Conservation (phyloP, 1,139 yeast species). For the Casaregolazyma suthepensis region DNA sequence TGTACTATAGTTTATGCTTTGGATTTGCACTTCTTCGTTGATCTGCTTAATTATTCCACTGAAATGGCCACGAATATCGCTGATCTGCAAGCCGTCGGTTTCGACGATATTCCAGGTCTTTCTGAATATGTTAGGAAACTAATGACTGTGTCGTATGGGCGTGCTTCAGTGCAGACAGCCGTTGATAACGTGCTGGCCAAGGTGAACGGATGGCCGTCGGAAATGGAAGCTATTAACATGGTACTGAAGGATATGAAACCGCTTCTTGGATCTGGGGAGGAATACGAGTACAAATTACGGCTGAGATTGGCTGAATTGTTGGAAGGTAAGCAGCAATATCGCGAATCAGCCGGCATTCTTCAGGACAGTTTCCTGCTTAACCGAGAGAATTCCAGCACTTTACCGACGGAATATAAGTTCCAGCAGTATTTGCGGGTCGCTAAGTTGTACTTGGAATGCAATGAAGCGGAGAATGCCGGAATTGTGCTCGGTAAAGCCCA, state of each 20-base stretch:
- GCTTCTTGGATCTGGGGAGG: conserved; percentile 25
- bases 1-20: neutral
- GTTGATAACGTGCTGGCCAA: conserved; percentile 11
- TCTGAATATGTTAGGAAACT: conserved; percentile 4
- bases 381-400: conserved; percentile 17
- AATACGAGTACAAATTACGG: conserved; percentile 26
- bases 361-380: conserved; percentile 23
- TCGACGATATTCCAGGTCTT: neutral
- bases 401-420: conserved; percentile 27
- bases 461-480: conserved; percentile 31
- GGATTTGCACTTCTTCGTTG: neutral
- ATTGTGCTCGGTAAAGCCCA: conserved; percentile 29
- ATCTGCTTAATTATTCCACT: neutral
- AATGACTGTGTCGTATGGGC: conserved; percentile 12
- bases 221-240: conserved; percentile 9
- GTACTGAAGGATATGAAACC: conserved; percentile 19
- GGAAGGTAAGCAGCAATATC: conserved; percentile 22
- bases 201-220: conserved; percentile 8
- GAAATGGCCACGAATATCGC: neutral
- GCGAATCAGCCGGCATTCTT: conserved; percentile 27
- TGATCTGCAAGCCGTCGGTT: neutral
- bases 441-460: conserved; percentile 30
- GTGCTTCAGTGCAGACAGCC: conserved; percentile 14
- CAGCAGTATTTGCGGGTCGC: conserved; percentile 28
- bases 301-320: conserved; percentile 27